Conservation (phyloP, 1,284 basidiomycete species). For the Sphaerobolus stellatus region DNA sequence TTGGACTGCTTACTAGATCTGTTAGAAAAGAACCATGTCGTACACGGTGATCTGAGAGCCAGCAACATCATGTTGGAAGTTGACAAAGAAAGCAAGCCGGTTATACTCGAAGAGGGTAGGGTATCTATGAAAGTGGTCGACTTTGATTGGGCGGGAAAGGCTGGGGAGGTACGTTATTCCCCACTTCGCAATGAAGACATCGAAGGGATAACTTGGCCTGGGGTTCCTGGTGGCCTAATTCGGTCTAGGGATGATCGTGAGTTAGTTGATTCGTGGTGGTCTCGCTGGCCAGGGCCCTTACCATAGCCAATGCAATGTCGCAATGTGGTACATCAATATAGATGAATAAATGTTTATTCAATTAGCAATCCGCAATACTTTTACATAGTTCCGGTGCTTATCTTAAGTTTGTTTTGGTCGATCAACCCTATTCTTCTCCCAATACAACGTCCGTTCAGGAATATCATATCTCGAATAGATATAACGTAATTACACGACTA, state of each 20-base stretch:
- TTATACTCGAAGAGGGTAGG: not conserved
- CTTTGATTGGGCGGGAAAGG: conserved; percentile 26
- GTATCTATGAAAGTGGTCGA: conserved; percentile 18
- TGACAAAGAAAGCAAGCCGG: not conserved
- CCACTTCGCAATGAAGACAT: conserved; percentile 11
- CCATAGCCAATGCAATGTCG: too few species aligned
- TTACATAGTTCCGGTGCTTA: too few species aligned
- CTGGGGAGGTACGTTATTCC: conserved; percentile 20
- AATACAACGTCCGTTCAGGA: too few species aligned
- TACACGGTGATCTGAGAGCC: conserved; percentile 22
- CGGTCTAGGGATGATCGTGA: not conserved
- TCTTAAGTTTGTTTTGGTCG: too few species aligned
- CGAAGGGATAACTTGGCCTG: conserved; percentile 8
- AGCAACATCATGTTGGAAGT: conserved; percentile 21
- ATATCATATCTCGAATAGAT: too few species aligned
- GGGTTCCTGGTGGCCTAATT: not conserved
- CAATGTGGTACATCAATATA: too few species aligned
- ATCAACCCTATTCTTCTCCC: too few species aligned
- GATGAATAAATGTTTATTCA: too few species aligned
- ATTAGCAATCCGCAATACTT: too few species aligned
- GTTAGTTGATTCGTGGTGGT: not conserved
- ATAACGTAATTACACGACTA: too few species aligned
- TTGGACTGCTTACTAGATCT: not conserved
- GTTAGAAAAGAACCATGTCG: conserved; percentile 15
- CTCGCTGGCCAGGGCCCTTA: not conserved